Percentiles rank a stretch among this genome's conserved stretches.
These are phyloP conservation scores for Heteromeles arbutifolia DNA, from an alignment of 306 rosid species.

Conservation along the genomic window DNA sequence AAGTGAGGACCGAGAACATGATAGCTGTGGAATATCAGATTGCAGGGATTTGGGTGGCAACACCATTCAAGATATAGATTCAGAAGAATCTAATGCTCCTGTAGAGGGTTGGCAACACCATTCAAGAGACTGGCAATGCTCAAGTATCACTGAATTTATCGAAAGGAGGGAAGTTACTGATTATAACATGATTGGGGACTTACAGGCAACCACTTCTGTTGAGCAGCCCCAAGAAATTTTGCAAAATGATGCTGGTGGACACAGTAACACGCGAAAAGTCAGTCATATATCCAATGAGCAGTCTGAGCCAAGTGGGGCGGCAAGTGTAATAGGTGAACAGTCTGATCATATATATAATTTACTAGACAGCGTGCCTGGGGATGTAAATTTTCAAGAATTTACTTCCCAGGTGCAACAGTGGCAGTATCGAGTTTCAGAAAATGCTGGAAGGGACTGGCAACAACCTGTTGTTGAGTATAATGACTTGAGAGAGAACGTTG, in stretches of 20 bases:
- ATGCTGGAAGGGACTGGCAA: constrained; percentile 45
- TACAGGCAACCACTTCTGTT: constrained; percentile 24
- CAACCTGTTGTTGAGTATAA: constrained; percentile 30
- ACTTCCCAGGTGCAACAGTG: constrained; percentile 36
- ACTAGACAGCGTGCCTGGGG: constrained; percentile 26
- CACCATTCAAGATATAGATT: constrained; percentile 24
- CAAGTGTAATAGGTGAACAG: constrained; percentile 22
- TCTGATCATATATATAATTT: constrained; percentile 20
- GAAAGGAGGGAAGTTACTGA: constrained; percentile 31
- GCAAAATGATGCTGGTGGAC: constrained; percentile 32
- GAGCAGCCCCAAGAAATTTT: constrained; percentile 26
- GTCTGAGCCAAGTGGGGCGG: constrained; percentile 34
- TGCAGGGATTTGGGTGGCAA: constrained; percentile 30
- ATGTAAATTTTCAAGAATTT: constrained; percentile 37
- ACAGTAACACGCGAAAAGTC: constrained; percentile 29
- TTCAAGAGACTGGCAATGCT: constrained; percentile 5
- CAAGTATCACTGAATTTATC: constrained; percentile 1
- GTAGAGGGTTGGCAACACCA: constrained; percentile 23
- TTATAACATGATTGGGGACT: constrained; percentile 29
- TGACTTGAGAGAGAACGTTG: constrained; percentile 34
- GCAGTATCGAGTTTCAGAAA: constrained; percentile 43
- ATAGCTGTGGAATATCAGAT: constrained; percentile 27
- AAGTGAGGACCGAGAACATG: constrained; percentile 24
- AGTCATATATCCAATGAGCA: constrained; percentile 31
- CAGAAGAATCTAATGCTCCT: constrained; percentile 29